phyloP scores from a whole-genome alignment of 257 asterid species.

The Solanum acaule region DNA sequence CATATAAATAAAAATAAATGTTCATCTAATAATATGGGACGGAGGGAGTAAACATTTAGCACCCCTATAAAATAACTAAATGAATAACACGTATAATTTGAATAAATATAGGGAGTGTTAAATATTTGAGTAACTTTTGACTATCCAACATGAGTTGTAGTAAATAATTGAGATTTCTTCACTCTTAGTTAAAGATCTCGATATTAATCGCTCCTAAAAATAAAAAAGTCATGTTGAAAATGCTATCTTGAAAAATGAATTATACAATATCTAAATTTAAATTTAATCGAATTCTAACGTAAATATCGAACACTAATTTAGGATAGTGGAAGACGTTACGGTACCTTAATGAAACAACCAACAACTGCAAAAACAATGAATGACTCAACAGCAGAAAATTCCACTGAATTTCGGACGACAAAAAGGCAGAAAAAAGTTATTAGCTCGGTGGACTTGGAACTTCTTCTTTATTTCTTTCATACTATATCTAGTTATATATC shows the following conservation, averaged over 20 bases:
- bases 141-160: not conserved
- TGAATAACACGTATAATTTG: not conserved
- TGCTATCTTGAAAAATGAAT: rapidly evolving
- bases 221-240: rapidly evolving
- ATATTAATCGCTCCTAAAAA: rapidly evolving
- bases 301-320: not conserved
- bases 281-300: rapidly evolving
- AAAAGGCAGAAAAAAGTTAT: not conserved
- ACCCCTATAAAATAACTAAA: not conserved
- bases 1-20: no score
- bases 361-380: not conserved
- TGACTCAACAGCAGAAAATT: not conserved
- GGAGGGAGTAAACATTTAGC: not conserved
- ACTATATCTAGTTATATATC: not conserved
- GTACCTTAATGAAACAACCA: not conserved
- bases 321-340: not conserved
- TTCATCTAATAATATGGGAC: not conserved
- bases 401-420: not conserved
- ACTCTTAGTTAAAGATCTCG: rapidly evolving
- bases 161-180: not conserved
- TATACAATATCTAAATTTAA: rapidly evolving
- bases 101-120: not conserved
- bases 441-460: not conserved
- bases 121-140: not conserved
- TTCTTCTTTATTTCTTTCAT: not conserved